phyloP scores from a whole-genome alignment of 148 eudicot genomes.

The Vaccinium darrowii region DNA sequence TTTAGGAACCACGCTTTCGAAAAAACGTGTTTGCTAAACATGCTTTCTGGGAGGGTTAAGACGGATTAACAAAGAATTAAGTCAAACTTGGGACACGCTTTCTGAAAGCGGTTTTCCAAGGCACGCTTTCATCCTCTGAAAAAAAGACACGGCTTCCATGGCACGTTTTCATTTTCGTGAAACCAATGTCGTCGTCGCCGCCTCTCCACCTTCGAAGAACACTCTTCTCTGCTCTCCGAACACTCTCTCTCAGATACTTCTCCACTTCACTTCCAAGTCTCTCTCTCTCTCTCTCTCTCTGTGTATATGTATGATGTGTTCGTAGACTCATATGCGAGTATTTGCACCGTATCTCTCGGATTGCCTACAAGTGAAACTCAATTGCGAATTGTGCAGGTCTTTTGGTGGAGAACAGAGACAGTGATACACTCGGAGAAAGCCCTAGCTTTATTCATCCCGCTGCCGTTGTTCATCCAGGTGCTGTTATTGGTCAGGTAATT shows the following conservation, averaged over 20 bases:
- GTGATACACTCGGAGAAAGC: conserved; percentile 16
- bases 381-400: conserved; percentile 32
- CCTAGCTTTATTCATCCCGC: conserved; percentile 62
- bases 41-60: no score
- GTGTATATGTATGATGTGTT: not conserved
- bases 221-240: conserved; percentile 17
- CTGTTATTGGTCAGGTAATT: conserved; percentile 66
- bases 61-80: no score
- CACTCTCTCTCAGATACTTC: conserved; percentile 20
- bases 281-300: not conserved
- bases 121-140: no score
- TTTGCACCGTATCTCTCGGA: no score
- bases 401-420: conserved; percentile 26
- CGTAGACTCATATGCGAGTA: not conserved
- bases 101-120: no score
- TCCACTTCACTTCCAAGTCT: conserved; percentile 22
- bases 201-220: conserved; percentile 21
- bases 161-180: not conserved
- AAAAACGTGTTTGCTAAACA: no score
- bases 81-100: no score
- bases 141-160: no score
- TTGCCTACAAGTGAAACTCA: conserved; percentile 7
- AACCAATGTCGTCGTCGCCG: conserved; percentile 15
- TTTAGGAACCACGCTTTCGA: no score
- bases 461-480: conserved; percentile 73